These are phyloP conservation scores for Solanum dulcamara DNA, from an alignment of 257 asterid genomes.

Conservation along the genomic window DNA sequence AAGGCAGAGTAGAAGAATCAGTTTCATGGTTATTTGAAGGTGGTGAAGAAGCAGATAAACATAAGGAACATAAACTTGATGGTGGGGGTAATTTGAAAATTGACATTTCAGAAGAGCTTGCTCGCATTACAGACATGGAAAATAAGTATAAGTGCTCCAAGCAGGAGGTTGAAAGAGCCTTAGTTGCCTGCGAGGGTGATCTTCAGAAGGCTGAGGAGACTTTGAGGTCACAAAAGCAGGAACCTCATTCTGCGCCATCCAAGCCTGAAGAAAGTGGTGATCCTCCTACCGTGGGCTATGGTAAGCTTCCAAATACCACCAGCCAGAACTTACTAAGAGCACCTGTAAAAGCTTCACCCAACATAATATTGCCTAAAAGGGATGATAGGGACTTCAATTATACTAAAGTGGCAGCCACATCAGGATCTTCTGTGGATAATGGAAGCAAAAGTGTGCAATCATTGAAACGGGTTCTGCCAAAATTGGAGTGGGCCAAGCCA, in stretches of 20 bases:
- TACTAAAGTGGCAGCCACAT: slow-evolving; percentile 35
- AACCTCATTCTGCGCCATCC: slow-evolving; percentile 31
- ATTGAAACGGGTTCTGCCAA: slow-evolving; percentile 44
- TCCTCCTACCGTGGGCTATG: slow-evolving; percentile 34
- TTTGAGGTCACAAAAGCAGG: slow-evolving; percentile 63
- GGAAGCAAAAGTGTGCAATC: slow-evolving; percentile 38
- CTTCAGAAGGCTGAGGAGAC: slow-evolving; percentile 78
- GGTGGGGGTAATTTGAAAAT: slow-evolving; percentile 68
- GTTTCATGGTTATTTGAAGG: slow-evolving; percentile 75
- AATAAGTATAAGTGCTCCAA: slow-evolving; percentile 55
- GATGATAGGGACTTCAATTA: slow-evolving; percentile 77
- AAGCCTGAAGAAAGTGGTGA: slow-evolving; percentile 64
- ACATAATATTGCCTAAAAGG: slow-evolving; percentile 32
- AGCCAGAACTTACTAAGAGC: slow-evolving; percentile 30
- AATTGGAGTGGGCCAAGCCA: slow-evolving; percentile 58
- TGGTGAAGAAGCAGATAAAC: slow-evolving; percentile 51
- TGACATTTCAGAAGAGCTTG: slow-evolving; percentile 86
- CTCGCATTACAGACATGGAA: slow-evolving; percentile 61
- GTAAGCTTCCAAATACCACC: slow-evolving; percentile 24
- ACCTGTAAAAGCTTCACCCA: slow-evolving; percentile 30
- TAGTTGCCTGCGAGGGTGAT: slow-evolving; percentile 84
- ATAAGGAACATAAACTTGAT: slow-evolving; percentile 41
- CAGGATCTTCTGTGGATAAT: slow-evolving; percentile 41
- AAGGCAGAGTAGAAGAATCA: slow-evolving; percentile 91
- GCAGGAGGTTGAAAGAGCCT: slow-evolving; percentile 88